Evolutionary conservation across 441 rosid genomes (phyloP), one percentile per base, ranked within the genome.

Genomic region (Kokia cookei): DNA sequence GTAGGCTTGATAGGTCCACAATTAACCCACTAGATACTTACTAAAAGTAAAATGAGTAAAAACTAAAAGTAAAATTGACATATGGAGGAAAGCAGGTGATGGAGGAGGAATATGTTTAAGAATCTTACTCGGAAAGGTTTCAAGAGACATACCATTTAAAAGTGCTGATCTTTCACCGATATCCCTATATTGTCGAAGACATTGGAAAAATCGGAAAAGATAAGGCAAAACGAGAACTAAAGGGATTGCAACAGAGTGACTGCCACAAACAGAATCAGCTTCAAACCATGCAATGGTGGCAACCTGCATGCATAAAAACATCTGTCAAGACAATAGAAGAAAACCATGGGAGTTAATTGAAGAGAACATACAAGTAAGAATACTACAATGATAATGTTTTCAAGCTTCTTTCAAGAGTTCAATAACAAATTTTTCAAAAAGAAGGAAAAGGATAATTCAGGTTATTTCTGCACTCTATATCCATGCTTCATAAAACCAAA

Each of bases 281-380:
- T 96, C 99, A 85, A 96, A 94, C 99, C 99, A 96, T n/a, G 99
- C 99, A 80, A 94, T 82, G 40, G 99, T 94, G 71, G 98, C 98
- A 63, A 96, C 99, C 99, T 94, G 81, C 78, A 78, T 11, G 53
- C 29, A 72, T 61, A 65, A 55, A 59, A 73, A 59, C 77, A 65
- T 71, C 26, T 68, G 19, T 24, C 45, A 62, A 42, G 9, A 62
- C 53, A 51, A 75, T n/a, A 3, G 48, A 53, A 50, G 45, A 78
- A 75, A 69, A 11, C 35, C 5, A 58, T 22, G 42, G 55, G 40
- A 29, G 35, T n/a, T 57, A 13, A 54, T 54, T 5, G 43, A 61
- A 47, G 24, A 37, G 47, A 27, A n/a, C 7, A 50, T 51, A 29
- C 19, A 51, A 51, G 17, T 24, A 51, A 19, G 40, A 68, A 8